Percentiles rank a stretch among this genome's conserved stretches.
Evolutionary conservation across 202 grass and related monocot genomes (phyloP).

Genomic region (Brachypodium distachyon): DNA sequence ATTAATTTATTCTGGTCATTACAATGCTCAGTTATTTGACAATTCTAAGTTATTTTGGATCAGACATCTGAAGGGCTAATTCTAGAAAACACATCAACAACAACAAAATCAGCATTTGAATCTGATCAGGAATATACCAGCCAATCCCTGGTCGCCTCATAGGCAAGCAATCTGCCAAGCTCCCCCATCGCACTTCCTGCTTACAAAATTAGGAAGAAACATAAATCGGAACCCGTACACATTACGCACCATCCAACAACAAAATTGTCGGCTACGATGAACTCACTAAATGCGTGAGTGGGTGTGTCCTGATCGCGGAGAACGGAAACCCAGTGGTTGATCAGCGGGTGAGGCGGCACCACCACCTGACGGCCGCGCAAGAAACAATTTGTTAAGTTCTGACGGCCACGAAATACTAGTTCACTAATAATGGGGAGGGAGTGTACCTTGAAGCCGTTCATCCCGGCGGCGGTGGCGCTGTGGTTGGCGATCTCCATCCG

Average conservation of each 20-base stretch:
- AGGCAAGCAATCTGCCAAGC: slow-evolving; percentile 61
- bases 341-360: slow-evolving; percentile 55
- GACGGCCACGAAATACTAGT: neutral
- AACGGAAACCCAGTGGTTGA: slow-evolving; percentile 70
- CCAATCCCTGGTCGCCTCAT: slow-evolving; percentile 72
- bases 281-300: slow-evolving; percentile 56
- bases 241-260: neutral
- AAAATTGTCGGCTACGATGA: neutral
- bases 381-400: neutral
- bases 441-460: slow-evolving; percentile 5
- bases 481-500: slow-evolving; percentile 1
- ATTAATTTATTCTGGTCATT: neutral
- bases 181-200: slow-evolving; percentile 59
- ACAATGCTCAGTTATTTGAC: neutral
- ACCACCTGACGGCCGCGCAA: slow-evolving; percentile 30
- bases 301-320: slow-evolving; percentile 51
- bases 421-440: neutral
- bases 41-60: neutral
- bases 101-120: neutral
- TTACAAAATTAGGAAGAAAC: neutral
- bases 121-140: slow-evolving; percentile 29
- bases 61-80: neutral
- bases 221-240: neutral
- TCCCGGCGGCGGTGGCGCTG: neutral
- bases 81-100: neutral